A percentile compares a stretch with the other conserved stretches of the same genome.
Evolutionary conservation across 2,329 filamentous ascomycete genomes (phyloP).

Genomic region (Ascochyta clinopodiicola): DNA sequence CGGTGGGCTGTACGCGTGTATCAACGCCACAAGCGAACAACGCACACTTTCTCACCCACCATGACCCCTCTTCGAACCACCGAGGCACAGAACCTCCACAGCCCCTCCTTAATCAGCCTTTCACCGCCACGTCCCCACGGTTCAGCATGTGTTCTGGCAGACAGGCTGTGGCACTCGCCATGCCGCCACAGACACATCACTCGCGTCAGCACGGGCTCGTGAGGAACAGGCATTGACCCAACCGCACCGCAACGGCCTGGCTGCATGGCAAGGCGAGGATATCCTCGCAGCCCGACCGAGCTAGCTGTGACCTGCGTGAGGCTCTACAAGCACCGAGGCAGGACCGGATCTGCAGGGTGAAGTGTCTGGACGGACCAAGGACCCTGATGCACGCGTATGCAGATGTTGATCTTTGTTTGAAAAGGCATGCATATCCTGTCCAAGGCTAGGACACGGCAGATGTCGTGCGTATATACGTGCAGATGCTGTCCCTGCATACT

Average conservation of each 20-base stretch:
- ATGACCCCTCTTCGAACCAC: not conserved
- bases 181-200: conserved; percentile 6
- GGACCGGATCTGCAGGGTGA: not conserved
- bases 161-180: not conserved
- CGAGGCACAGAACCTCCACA: not conserved
- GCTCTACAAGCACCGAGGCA: not conserved
- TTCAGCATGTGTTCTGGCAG: conserved; percentile 1
- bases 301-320: not conserved
- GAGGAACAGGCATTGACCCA: not conserved
- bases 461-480: not conserved
- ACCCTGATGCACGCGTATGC: conserved; percentile 12
- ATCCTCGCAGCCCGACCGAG: not conserved
- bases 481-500: not conserved
- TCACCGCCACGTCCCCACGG: conserved; percentile 8
- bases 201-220: conserved; percentile 1
- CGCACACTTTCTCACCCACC: not conserved
- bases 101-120: not conserved
- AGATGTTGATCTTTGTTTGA: not conserved
- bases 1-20: no score
- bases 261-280: not conserved
- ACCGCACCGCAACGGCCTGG: not conserved
- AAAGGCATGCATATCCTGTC: not conserved
- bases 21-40: not conserved
- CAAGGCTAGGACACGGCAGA: not conserved
- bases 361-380: not conserved